Evolutionary conservation across 257 asterid genomes (phyloP), one percentile per base, ranked within the genome.

Genomic region (Leptodermis oblonga): DNA sequence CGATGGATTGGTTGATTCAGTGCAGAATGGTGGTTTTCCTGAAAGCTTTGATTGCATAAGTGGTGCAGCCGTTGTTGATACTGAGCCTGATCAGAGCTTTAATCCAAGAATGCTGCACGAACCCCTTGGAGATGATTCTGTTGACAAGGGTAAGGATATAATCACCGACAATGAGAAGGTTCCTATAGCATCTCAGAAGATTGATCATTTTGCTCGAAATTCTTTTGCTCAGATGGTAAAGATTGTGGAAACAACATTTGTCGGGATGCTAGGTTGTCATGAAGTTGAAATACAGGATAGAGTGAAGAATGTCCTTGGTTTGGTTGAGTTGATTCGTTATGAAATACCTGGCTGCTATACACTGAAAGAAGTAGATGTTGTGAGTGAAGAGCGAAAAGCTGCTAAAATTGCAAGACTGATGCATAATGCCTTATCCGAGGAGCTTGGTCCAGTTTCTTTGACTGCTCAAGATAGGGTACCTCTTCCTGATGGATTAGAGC

Each of bases 211-310:
- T 49, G 77, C 90, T 25, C 78, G 68, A 71, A 86, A 88, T 77
- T 81, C 88, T 67, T 72, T 90, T 26, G 53, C 73, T 78, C 80
- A 77, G 70, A 75, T 93, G 61, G 74, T 88, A 61, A 83, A 83
- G 79, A 83, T 93, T 67, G 86, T 85, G 22, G 95, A 87, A 70
- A 79, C 80, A 69, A 82, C 84, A 71, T 79, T 90, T 86, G 84
- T 83, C 39, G 92, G 91, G 71, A 76, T 90, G 78, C 78, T 78
- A 36, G 88, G 86, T 69, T 83, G 94, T 77, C 82, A 82, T 76
- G 99, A 90, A 65, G 95, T 90, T 43, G 99, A 93, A 82, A 81
- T 93, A 53, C 89, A 80, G 70, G 99, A 93, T 81, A 86, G 99
- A 77, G 94, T 87, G 23, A 83, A 79, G 71, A 93, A 93, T 77